Evolutionary conservation across 371 early-diverging fungal species (phyloP), one percentile per base, ranked within the genome.

Genomic region (Fennellomyces sp.): DNA sequence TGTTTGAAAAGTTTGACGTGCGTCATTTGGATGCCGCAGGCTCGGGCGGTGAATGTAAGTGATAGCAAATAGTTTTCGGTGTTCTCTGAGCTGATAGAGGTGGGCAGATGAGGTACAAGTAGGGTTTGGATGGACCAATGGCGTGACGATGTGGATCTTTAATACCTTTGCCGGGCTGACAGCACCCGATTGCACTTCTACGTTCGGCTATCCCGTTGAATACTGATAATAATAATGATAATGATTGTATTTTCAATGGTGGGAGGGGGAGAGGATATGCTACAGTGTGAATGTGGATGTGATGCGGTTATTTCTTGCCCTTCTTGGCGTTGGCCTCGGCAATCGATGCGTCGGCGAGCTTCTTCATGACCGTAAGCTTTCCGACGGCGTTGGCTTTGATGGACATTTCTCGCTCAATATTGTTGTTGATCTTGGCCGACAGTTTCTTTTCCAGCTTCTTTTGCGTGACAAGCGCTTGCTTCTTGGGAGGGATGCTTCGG

Each of bases 101-200:
- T n/a, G n/a, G n/a, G n/a, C 23, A 63, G 63, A 95, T 69, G 65
- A 67, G 2, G 84, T 91, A 21, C 95, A 95, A 73, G 75, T 75
- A 28, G 97, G 97, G 7, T 97, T 97, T 80, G 97, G 97, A 2
- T 95, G 95, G 96, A 93, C 96, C 6, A 97, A 95, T 63, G 95
- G 94, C 10, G 86, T 93, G 30, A 70, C 87, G 12, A 69, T 94
- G 33, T 86, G 85, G 83, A 66, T 88, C 3, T 68, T 94, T 41
- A 66, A 82, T 17, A 55, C 52, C 6, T 93, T 80, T 73, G 60
- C 75, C 5, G 62, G 67, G 50, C 33, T 76, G 28, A 56, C 51
- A 13, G 75, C 80, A 17, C 80, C 80, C 23, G 62, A 80, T 50
- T 80, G 80, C 57, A 70, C 58, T 28, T 31, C 52, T 3, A 23